Evolutionary conservation across 805 yeast genomes (phyloP), one percentile per base, ranked within the genome.

Genomic region (Diddensiella santjacobensis): DNA sequence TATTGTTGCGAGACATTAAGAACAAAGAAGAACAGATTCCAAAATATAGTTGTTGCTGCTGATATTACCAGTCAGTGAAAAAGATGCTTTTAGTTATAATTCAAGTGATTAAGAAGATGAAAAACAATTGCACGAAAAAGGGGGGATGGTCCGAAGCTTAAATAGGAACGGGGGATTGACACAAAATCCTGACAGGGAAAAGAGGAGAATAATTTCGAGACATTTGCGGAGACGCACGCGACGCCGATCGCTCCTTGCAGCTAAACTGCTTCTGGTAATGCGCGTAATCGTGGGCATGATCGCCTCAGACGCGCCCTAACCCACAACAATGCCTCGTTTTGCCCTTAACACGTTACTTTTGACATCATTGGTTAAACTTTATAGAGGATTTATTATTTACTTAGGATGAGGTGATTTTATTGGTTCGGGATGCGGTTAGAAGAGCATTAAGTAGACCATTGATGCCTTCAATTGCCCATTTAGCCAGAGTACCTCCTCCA

Each of bases 381-480:
- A n/a, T n/a, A n/a, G n/a, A n/a, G n/a, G n/a, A n/a, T n/a, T n/a
- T n/a, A n/a, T n/a, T n/a, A n/a, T n/a, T n/a, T n/a, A n/a, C n/a
- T n/a, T n/a, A n/a, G n/a, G n/a, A n/a, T n/a, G 18, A 13, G 17
- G 38, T 15, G 6, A n/a, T 8, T n/a, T 35, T n/a, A n/a, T 35
- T 35, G 6, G 38, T 8, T 20, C 42, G 42, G 18, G n/a, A 38
- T 22, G 42, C 42, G 6, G 42, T 8, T 15, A 54, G 52, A 22
- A 65, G 37, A 8, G 62, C 49, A 10, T 55, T 63, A 18, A 65
- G 54, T 40, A 65, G 49, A 1, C 66, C 60, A 42, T 65, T 65
- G 38, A 65, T 51, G 2, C 70, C 70, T 26, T 62, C 65, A 3
- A 65, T 55, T 40, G 56, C 52, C 57, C 59, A 60, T 38, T 55